Conservation (phyloP, 1,284 basidiomycete species). For the Ustilago xerochloae region DNA sequence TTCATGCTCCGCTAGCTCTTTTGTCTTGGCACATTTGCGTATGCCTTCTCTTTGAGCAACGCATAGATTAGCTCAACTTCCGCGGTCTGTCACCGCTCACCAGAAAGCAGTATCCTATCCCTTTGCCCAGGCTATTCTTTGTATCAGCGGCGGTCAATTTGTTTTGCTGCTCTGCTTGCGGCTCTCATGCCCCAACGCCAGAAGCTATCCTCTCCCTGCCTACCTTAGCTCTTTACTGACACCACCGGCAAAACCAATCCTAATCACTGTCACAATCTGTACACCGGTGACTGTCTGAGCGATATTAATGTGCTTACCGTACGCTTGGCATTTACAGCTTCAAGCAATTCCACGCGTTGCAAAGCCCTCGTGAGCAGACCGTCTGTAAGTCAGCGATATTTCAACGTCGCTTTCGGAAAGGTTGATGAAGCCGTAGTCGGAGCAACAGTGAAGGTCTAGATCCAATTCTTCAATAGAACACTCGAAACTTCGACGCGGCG, state of each 20-base stretch:
- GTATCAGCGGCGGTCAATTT: not conserved
- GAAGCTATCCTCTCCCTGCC: not conserved
- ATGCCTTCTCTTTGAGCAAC: not conserved
- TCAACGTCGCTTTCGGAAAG: not conserved
- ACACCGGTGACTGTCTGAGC: not conserved
- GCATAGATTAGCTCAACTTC: not conserved
- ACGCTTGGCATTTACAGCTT: not conserved
- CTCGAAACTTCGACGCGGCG: conserved; percentile 9
- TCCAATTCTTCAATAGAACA: not conserved
- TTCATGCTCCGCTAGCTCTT: not conserved
- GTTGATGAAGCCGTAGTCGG: not conserved
- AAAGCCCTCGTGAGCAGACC: not conserved
- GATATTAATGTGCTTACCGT: too few species aligned
- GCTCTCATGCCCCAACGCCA: not conserved
- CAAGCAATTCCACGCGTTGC: not conserved
- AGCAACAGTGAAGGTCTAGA: not conserved
- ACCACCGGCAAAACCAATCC: not conserved
- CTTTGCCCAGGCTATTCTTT: not conserved
- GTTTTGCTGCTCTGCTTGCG: not conserved
- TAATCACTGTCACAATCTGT: not conserved
- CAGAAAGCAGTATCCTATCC: too few species aligned
- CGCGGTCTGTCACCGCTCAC: too few species aligned
- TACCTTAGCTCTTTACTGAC: not conserved
- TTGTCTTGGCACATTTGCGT: not conserved
- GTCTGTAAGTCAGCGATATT: too few species aligned